A percentile compares a stretch with the other conserved stretches of the same genome.
Evolutionary conservation across 2,329 filamentous ascomycete genomes (phyloP).

Genomic region (Ramularia endophylla): DNA sequence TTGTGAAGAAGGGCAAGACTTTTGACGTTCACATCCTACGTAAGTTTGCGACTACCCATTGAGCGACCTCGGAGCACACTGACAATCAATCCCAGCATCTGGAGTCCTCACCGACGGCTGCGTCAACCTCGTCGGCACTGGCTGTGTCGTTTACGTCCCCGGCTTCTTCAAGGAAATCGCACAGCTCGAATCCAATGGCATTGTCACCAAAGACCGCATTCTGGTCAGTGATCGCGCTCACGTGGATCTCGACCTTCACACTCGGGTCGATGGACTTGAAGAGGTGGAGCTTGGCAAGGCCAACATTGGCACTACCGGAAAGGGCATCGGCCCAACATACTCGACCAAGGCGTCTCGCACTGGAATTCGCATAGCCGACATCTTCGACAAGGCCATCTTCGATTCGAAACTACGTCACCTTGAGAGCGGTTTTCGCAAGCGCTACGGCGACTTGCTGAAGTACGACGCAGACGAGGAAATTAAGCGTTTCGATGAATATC

Average conservation of each 20-base stretch:
- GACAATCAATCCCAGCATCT: slow-evolving; percentile 44
- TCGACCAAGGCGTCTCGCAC: slow-evolving; percentile 59
- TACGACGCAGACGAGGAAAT: slow-evolving; percentile 69
- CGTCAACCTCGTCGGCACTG: slow-evolving; percentile 62
- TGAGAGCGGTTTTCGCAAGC: slow-evolving; percentile 58
- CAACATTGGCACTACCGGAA: slow-evolving; percentile 47
- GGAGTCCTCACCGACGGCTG: slow-evolving; percentile 66
- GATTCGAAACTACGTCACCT: slow-evolving; percentile 60
- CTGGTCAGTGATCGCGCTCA: slow-evolving; percentile 60
- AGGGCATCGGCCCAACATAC: slow-evolving; percentile 51
- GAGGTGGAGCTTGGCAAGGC: slow-evolving; percentile 45
- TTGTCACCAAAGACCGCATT: slow-evolving; percentile 54
- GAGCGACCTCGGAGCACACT: slow-evolving; percentile 4
- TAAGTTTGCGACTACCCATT: slow-evolving; percentile 10
- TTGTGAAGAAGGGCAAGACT: slow-evolving; percentile 34
- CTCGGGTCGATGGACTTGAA: slow-evolving; percentile 63
- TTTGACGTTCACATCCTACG: slow-evolving; percentile 56
- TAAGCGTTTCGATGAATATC: slow-evolving; percentile 53
- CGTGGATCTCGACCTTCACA: slow-evolving; percentile 60
- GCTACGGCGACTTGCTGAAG: slow-evolving; percentile 60
- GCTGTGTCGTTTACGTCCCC: slow-evolving; percentile 64
- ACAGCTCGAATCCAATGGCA: slow-evolving; percentile 54
- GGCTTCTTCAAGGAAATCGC: slow-evolving; percentile 62
- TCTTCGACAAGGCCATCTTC: slow-evolving; percentile 62
- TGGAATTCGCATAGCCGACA: slow-evolving; percentile 60